Percentiles rank a stretch among this genome's conserved stretches.
phyloP scores from a whole-genome alignment of 169 alveolate genomes.

The Plasmodium chabaudi region DNA sequence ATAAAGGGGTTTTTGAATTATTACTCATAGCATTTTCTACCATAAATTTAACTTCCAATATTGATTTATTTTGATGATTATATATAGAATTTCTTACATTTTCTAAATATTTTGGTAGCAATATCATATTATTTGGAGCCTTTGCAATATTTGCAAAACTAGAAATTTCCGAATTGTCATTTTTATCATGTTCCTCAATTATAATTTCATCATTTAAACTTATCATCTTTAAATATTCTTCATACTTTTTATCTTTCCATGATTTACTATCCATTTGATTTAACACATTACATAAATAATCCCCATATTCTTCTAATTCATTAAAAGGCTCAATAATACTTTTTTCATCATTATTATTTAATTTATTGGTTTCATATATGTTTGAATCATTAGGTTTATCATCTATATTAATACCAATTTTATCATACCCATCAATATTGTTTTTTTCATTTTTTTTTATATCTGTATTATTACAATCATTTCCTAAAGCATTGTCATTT shows the following conservation, averaged over 20 bases:
- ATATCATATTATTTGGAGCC: conserved; percentile 52
- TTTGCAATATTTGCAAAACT: conserved; percentile 49
- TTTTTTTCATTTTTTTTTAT: conserved; percentile 8
- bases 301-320: conserved; percentile 75
- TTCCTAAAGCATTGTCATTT: conserved; percentile 23
- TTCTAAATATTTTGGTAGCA: conserved; percentile 74
- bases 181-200: conserved; percentile 45
- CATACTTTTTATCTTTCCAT: conserved; percentile 73
- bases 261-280: conserved; percentile 75
- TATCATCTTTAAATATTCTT: conserved; percentile 66
- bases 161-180: conserved; percentile 18
- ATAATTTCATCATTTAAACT: conserved; percentile 73
- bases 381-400: conserved; percentile 27
- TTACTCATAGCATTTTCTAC: conserved; percentile 71
- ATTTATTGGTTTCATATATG: conserved; percentile 12
- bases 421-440: conserved; percentile 21
- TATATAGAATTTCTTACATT: conserved; percentile 72
- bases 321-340: conserved; percentile 69
- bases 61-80: conserved; percentile 73
- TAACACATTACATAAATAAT: conserved; percentile 58
- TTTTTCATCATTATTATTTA: conserved; percentile 41
- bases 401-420: conserved; percentile 23
- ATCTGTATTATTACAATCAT: conserved; percentile 9
- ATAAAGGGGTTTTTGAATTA: conserved; percentile 54
- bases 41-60: conserved; percentile 58